phyloP scores from a whole-genome alignment of 1,139 yeast genomes.

The Nematodospora anomalae region DNA sequence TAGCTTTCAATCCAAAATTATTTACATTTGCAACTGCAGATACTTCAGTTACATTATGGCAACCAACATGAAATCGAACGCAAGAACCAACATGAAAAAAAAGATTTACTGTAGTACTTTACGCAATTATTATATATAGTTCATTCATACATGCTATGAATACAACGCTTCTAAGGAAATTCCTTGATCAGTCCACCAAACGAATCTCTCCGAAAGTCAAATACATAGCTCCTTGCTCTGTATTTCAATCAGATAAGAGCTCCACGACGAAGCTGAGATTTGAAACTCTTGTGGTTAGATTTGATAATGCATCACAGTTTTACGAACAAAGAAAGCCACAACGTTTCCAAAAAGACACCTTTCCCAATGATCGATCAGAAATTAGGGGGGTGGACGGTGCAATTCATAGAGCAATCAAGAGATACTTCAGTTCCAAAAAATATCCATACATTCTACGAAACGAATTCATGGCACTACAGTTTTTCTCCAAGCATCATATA shows the following conservation, averaged over 20 bases:
- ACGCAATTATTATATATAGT: not conserved
- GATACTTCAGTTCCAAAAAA: conserved; percentile 16
- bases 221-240: not conserved
- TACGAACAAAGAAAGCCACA: conserved; percentile 1
- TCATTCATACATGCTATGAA: no score
- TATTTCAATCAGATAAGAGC: not conserved
- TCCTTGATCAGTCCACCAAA: not conserved
- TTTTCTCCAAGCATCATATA: conserved; percentile 30
- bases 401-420: conserved; percentile 16
- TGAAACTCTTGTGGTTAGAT: conserved; percentile 1
- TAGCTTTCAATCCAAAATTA: conserved; percentile 76
- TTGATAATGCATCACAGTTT: conserved; percentile 4
- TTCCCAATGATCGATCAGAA: conserved; percentile 34
- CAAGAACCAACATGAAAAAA: no score
- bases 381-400: conserved; percentile 39
- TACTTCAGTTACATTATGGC: conserved; percentile 46
- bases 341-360: conserved; percentile 9
- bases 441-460: conserved; percentile 24
- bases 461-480: conserved; percentile 27
- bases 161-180: not conserved
- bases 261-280: not conserved
- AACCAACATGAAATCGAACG: conserved; percentile 20
- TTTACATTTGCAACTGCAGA: conserved; percentile 84
- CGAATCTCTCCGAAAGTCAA: not conserved
- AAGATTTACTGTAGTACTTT: not conserved